Evolutionary conservation across 2,329 filamentous ascomycete species (phyloP), one percentile per base, ranked within the genome.

Genomic region (Chaetomium strumarium): DNA sequence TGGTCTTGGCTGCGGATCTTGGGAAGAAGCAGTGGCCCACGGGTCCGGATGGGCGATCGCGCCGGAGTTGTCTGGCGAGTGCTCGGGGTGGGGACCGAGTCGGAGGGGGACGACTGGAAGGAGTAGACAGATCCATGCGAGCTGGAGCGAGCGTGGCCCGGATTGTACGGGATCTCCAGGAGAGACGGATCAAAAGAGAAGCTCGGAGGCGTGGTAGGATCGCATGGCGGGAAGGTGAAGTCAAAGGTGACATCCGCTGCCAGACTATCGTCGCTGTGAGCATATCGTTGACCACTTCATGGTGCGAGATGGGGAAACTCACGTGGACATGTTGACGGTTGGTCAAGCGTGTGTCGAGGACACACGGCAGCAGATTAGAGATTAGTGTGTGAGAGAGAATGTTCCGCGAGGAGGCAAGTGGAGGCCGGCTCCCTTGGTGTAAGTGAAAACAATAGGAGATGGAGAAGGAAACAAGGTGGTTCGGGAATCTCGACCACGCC

Each of bases 1-100:
- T 92, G 86, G 71, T 95, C 90, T 71, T 93, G 90, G 38, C 81
- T 81, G 56, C 90, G 81, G 72, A 95, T 91, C 77, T 90, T 93
- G 64, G 90, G 90, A 31, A 95, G 77, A 55, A 95, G 75, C 45
- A 89, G 75, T 47, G 89, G 88, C 48, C 89, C 88, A 71, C 90
- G 85, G 56, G 89, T 85, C 56, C 84, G 80, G 61, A 91, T 80
- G 55, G 88, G 87, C 33, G 87, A 86, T 58, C 77, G 73, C 38
- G 77, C 72, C 37, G 88, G 87, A 12, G 86, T 90, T 49, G 84
- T 86, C 62, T 81, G 75, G 60, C 79, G 76, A 17, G 85, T 87
- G 72, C 80, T 67, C 44, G 60, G 54, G n/a, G 63, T 58, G 41
- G 56, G 77, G 62, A 83, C 75, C 40, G 86, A 87, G 67, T 86